Evolutionary conservation across 768 basidiomycete genomes (phyloP).

Genomic region (Mycena galopus): DNA sequence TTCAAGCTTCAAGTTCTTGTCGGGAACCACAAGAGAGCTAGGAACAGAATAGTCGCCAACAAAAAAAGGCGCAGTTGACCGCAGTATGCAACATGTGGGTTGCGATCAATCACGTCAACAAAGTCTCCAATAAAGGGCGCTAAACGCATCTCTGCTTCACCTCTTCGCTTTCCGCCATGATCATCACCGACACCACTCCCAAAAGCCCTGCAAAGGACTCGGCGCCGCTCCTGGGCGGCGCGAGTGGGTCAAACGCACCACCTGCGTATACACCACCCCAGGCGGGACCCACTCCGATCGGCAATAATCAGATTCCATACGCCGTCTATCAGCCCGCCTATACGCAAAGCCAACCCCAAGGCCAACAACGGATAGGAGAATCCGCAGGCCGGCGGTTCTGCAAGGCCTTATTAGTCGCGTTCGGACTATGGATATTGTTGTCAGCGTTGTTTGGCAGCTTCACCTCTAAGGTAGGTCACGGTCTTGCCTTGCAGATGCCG

Average conservation of each 20-base stretch:
- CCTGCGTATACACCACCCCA: conserved; percentile 27
- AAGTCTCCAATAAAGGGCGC: conserved; percentile 15
- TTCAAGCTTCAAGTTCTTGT: not conserved
- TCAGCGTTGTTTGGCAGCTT: conserved; percentile 26
- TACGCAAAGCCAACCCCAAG: not conserved
- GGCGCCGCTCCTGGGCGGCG: conserved; percentile 26
- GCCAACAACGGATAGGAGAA: conserved; percentile 2
- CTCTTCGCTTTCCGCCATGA: conserved; percentile 29
- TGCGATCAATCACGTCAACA: too few relatives aligned
- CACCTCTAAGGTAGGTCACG: conserved; percentile 20
- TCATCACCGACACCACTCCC: conserved; percentile 21
- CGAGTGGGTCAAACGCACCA: conserved; percentile 21
- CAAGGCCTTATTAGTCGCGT: conserved; percentile 25
- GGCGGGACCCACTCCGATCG: conserved; percentile 10
- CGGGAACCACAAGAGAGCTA: not conserved
- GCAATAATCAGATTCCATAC: conserved; percentile 9
- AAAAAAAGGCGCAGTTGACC: conserved; percentile 15
- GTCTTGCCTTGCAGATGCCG: not conserved
- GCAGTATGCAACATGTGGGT: conserved; percentile 24
- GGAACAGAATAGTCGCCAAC: not conserved
- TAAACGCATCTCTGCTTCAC: too few relatives aligned
- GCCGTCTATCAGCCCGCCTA: conserved; percentile 19
- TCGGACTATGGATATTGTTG: conserved; percentile 31
- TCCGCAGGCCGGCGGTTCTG: conserved; percentile 30
- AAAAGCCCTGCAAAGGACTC: conserved; percentile 21